phyloP scores from a whole-genome alignment of 1,139 yeast species.

The Pichiaceae sp. region DNA sequence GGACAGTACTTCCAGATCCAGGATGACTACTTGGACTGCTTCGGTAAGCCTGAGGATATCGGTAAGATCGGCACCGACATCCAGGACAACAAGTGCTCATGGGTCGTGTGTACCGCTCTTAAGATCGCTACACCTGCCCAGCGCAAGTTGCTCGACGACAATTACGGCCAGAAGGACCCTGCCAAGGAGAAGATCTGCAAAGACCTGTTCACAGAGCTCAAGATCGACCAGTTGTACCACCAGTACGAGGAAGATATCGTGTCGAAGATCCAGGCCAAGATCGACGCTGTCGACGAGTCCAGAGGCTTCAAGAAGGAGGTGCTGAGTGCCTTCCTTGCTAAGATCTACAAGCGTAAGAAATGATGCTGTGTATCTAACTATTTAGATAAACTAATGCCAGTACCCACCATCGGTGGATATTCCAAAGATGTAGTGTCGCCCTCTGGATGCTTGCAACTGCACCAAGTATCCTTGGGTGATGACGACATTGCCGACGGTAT shows the following conservation, averaged over 20 bases:
- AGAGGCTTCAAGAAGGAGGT: slow-evolving; percentile 89
- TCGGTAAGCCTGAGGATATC: slow-evolving; percentile 94
- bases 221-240: slow-evolving; percentile 61
- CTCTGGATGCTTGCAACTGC: slow-evolving; percentile 22
- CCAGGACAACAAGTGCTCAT: slow-evolving; percentile 96
- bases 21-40: slow-evolving; percentile 95
- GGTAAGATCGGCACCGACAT: slow-evolving; percentile 99
- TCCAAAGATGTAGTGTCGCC: slow-evolving; percentile 18
- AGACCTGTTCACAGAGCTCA: slow-evolving; percentile 64
- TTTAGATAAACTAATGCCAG: too few relatives aligned
- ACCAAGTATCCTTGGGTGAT: slow-evolving; percentile 30
- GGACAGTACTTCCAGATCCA: slow-evolving; percentile 99
- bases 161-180: slow-evolving; percentile 81
- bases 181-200: slow-evolving; percentile 66
- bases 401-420: slow-evolving; percentile 24
- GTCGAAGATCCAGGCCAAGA: slow-evolving; percentile 51
- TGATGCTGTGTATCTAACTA: too few relatives aligned
- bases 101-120: slow-evolving; percentile 94
- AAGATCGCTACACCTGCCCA: slow-evolving; percentile 73
- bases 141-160: slow-evolving; percentile 70
- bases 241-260: slow-evolving; percentile 81
- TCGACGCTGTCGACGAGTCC: slow-evolving; percentile 71
- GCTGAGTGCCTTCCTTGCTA: slow-evolving; percentile 72
- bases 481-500: slow-evolving; percentile 32
- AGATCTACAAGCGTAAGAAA: slow-evolving; percentile 90